A percentile compares a stretch with the other conserved stretches of the same genome.
Conservation (phyloP, 306 rosid genomes). For the Vigna hirtella region DNA sequence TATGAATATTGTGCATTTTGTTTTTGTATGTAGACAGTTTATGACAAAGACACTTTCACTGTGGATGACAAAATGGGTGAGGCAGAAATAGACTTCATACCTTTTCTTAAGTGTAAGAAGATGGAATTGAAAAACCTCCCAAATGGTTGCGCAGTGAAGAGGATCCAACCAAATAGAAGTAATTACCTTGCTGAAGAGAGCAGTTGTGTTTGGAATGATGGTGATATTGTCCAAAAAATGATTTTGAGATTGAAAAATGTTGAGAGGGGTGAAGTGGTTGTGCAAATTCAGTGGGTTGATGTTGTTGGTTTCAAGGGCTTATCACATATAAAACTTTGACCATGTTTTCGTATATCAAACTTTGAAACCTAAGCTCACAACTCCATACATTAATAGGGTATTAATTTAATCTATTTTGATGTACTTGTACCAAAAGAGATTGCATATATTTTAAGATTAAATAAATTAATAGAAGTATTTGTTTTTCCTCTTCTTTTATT, state of each 20-base stretch:
- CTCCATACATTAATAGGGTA: background rate
- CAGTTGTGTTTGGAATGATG: slow-evolving; percentile 64
- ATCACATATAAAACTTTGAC: slow-evolving; percentile 14
- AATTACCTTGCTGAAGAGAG: slow-evolving; percentile 79
- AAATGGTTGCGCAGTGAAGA: slow-evolving; percentile 70
- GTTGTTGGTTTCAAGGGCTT: slow-evolving; percentile 58
- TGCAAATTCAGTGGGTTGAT: slow-evolving; percentile 74
- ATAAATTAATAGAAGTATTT: too few relatives aligned
- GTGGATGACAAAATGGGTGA: slow-evolving; percentile 88
- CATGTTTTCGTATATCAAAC: background rate
- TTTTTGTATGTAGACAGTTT: slow-evolving; percentile 58
- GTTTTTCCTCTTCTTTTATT: too few relatives aligned
- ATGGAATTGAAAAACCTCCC: slow-evolving; percentile 62
- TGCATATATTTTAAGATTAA: too few relatives aligned
- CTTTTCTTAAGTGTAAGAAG: slow-evolving; percentile 58
- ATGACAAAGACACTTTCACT: slow-evolving; percentile 72
- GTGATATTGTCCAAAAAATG: slow-evolving; percentile 73
- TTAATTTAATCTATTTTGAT: too few relatives aligned
- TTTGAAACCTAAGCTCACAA: background rate
- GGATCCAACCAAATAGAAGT: slow-evolving; percentile 56
- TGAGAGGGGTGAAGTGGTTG: slow-evolving; percentile 70
- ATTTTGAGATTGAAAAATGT: slow-evolving; percentile 71
- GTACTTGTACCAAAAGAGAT: too few relatives aligned
- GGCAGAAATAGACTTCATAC: slow-evolving; percentile 75
- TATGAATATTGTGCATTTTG: background rate